Percentiles rank a stretch among this genome's conserved stretches.
Evolutionary conservation across 495 filamentous ascomycete genomes (phyloP).

Genomic region (Geopyxis carbonaria): DNA sequence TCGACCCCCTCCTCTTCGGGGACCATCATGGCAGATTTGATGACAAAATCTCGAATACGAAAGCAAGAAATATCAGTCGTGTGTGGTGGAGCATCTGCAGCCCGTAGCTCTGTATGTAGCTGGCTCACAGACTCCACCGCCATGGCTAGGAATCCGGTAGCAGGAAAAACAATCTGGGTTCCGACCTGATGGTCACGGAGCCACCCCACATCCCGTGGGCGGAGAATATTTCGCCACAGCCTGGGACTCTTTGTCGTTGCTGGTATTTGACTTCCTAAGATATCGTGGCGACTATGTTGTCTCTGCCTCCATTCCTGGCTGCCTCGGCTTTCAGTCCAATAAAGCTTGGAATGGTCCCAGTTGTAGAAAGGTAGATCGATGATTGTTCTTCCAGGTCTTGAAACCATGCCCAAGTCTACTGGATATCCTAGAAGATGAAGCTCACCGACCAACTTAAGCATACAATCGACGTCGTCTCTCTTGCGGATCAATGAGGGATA

Average conservation of each 20-base stretch:
- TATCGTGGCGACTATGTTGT: slow-evolving; percentile 31
- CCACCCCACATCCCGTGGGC: slow-evolving; percentile 36
- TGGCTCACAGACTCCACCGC: slow-evolving; percentile 43
- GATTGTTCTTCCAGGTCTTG: slow-evolving; percentile 8
- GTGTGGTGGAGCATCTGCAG: too few relatives aligned
- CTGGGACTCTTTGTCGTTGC: slow-evolving; percentile 34
- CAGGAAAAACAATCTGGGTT: slow-evolving; percentile 36
- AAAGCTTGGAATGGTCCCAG: slow-evolving; percentile 28
- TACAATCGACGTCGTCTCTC: slow-evolving; percentile 24
- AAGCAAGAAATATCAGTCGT: too few relatives aligned
- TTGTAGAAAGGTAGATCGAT: slow-evolving; percentile 33
- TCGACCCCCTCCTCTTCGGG: too few relatives aligned
- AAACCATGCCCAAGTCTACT: slow-evolving; percentile 25
- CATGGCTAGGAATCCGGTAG: slow-evolving; percentile 40
- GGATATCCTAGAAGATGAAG: slow-evolving; percentile 27
- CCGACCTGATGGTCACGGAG: slow-evolving; percentile 31
- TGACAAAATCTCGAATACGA: too few relatives aligned
- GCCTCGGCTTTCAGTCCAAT: slow-evolving; percentile 33
- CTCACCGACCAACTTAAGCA: slow-evolving; percentile 26
- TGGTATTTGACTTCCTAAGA: slow-evolving; percentile 35
- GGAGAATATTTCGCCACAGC: slow-evolving; percentile 38
- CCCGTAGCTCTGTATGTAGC: too few relatives aligned
- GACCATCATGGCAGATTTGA: too few relatives aligned
- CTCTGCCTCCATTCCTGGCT: slow-evolving; percentile 35
- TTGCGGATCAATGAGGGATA: slow-evolving; percentile 25